Conservation (phyloP, 192 early-diverging fungal genomes). For the Diversispora epigaea region DNA sequence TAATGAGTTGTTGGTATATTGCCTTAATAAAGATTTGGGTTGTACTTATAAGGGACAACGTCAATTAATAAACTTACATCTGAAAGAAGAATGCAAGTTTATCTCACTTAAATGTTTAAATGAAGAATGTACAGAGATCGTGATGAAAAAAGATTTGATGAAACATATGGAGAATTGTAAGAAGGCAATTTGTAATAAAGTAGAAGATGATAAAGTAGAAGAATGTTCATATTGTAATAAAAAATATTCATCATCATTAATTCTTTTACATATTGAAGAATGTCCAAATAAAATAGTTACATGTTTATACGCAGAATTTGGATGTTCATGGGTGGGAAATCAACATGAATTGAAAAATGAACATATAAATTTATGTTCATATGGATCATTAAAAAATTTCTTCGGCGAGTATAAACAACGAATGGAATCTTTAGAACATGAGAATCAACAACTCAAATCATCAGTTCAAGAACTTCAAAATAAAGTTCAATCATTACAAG, state of each 20-base stretch:
- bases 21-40: slow-evolving; percentile 52
- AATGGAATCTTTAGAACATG: slow-evolving; percentile 43
- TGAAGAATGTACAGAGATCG: slow-evolving; percentile 53
- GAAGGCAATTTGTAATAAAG: slow-evolving; percentile 49
- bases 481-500: slow-evolving; percentile 36
- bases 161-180: slow-evolving; percentile 59
- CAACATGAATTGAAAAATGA: slow-evolving; percentile 35
- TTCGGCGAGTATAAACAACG: slow-evolving; percentile 48
- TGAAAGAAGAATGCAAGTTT: slow-evolving; percentile 58
- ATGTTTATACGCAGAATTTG: slow-evolving; percentile 50
- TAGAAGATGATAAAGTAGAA: no score
- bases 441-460: slow-evolving; percentile 48
- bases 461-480: slow-evolving; percentile 38
- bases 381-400: slow-evolving; percentile 60
- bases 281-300: slow-evolving; percentile 46
- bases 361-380: slow-evolving; percentile 57
- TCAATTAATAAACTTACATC: slow-evolving; percentile 53
- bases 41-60: slow-evolving; percentile 60
- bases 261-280: slow-evolving; percentile 44
- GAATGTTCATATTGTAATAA: slow-evolving; percentile 57
- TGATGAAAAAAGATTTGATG: slow-evolving; percentile 57
- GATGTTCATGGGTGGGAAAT: slow-evolving; percentile 62
- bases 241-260: slow-evolving; percentile 39
- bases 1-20: slow-evolving; percentile 63
- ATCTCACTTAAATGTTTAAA: slow-evolving; percentile 47